Evolutionary conservation across 495 filamentous ascomycete species (phyloP).

Genomic region (Podospora conica): DNA sequence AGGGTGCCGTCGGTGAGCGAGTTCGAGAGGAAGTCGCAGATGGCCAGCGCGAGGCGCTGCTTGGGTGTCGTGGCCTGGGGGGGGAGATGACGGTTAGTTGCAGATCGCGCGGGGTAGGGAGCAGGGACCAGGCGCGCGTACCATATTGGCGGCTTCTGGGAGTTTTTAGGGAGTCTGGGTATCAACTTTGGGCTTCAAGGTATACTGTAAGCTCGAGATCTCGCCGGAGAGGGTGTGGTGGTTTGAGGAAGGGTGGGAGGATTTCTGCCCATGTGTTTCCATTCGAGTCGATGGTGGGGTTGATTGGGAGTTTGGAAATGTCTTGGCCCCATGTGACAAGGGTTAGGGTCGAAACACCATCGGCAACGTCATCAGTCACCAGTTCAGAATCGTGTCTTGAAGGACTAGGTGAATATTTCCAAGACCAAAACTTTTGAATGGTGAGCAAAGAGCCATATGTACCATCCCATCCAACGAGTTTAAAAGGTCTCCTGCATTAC

Average conservation of each 20-base stretch:
- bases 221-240: neutral
- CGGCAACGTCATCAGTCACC: neutral
- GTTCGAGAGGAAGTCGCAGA: conserved; percentile 86
- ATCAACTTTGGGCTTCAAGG: neutral
- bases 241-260: neutral
- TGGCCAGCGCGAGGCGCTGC: conserved; percentile 93
- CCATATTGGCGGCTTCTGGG: conserved; percentile 1
- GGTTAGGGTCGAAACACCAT: neutral
- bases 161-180: neutral
- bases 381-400: too few species aligned
- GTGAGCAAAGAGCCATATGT: too few species aligned
- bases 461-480: too few species aligned
- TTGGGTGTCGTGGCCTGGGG: conserved; percentile 58
- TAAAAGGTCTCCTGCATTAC: too few species aligned
- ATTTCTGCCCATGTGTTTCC: conserved; percentile 4
- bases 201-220: neutral
- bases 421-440: too few species aligned
- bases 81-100: neutral
- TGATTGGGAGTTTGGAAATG: neutral
- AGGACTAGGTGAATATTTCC: too few species aligned
- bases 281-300: conserved; percentile 1
- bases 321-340: neutral
- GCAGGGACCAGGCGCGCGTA: neutral
- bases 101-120: neutral
- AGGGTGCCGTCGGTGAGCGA: conserved; percentile 87